Evolutionary conservation across 805 yeast genomes (phyloP).

Genomic region (Blastobotrys muscicola): DNA sequence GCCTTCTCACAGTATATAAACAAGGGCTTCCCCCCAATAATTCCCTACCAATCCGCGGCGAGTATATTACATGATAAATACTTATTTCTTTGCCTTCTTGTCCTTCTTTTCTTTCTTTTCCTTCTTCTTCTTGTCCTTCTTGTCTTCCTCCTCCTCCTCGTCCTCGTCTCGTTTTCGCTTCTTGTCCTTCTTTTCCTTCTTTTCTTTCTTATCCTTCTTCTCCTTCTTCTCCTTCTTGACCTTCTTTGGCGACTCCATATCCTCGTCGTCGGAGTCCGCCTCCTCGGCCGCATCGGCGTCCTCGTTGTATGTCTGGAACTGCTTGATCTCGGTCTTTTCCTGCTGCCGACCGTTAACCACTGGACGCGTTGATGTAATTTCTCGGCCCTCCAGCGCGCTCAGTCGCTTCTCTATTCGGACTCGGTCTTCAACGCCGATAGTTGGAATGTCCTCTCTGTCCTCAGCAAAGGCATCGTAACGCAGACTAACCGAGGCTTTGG

Average conservation of each 20-base stretch:
- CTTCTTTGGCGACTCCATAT: constrained; percentile 35
- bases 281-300: constrained; percentile 89
- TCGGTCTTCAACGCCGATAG: constrained; percentile 84
- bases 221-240: constrained; percentile 51
- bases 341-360: constrained; percentile 65
- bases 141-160: constrained; percentile 14
- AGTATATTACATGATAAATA: too few relatives aligned
- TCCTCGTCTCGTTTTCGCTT: constrained; percentile 23
- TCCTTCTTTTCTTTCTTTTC: constrained; percentile 42
- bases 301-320: constrained; percentile 82
- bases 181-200: constrained; percentile 26
- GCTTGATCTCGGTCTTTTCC: constrained; percentile 77
- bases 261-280: constrained; percentile 56
- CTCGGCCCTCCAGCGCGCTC: constrained; percentile 94
- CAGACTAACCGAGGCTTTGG: constrained; percentile 93
- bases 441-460: constrained; percentile 86
- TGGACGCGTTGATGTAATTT: constrained; percentile 72
- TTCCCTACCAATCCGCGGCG: too few relatives aligned
- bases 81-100: constrained; percentile 26
- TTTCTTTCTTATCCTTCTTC: constrained; percentile 26
- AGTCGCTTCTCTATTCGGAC: constrained; percentile 90
- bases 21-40: too few relatives aligned
- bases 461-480: constrained; percentile 96
- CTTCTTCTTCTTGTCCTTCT: constrained; percentile 31
- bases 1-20: too few relatives aligned